Percentiles rank a stretch among this genome's conserved stretches.
Conservation (phyloP, 805 yeast genomes). For the Wickerhamiella parazyma region DNA sequence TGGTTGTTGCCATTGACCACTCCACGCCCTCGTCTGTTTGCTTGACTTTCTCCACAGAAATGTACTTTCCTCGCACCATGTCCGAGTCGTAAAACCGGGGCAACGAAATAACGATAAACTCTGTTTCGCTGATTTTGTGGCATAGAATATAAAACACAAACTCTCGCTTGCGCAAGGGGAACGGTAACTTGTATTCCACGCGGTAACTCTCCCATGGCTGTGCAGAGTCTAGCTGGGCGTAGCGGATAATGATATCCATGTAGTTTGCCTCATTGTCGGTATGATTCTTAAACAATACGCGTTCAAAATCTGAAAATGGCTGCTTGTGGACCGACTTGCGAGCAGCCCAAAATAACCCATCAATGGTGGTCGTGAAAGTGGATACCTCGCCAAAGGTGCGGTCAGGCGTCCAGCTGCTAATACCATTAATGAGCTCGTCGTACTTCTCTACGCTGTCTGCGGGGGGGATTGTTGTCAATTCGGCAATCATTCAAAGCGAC, state of each 20-base stretch:
- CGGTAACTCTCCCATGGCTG: constrained; percentile 18
- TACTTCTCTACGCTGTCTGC: not conserved
- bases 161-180: constrained; percentile 25
- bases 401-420: not conserved
- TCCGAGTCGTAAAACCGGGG: constrained; percentile 20
- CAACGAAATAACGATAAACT: constrained; percentile 27
- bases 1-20: constrained; percentile 30
- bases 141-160: constrained; percentile 27
- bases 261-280: constrained; percentile 29
- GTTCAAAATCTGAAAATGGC: constrained; percentile 21
- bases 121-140: constrained; percentile 22
- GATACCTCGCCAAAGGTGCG: constrained; percentile 10
- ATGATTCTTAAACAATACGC: constrained; percentile 26
- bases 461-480: not conserved
- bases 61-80: constrained; percentile 23
- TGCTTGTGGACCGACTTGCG: constrained; percentile 25
- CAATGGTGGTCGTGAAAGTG: constrained; percentile 19
- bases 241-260: constrained; percentile 24
- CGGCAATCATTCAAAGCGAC: not conserved
- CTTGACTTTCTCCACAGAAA: constrained; percentile 27
- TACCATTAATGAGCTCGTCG: not conserved
- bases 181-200: constrained; percentile 26
- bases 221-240: constrained; percentile 16
- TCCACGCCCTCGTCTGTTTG: constrained; percentile 18
- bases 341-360: constrained; percentile 28